Percentiles rank a stretch among this genome's conserved stretches.
phyloP scores from a whole-genome alignment of 352 stramenopile genomes.

The Plasmopara muralis region DNA sequence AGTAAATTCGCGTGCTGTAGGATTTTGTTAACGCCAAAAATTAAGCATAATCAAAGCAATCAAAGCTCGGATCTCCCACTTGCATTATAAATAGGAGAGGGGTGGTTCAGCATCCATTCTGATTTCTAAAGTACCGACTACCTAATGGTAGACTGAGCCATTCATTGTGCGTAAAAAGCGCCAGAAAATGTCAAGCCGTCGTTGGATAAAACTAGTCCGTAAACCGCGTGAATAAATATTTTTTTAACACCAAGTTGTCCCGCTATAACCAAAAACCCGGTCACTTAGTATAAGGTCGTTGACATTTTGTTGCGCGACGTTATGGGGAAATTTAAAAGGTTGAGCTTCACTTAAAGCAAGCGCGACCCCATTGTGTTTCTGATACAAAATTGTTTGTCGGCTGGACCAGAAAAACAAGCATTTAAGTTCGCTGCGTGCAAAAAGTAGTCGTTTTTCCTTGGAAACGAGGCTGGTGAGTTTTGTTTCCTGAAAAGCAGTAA shows the following conservation, averaged over 20 bases:
- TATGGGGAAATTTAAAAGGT: background rate
- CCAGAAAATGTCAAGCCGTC: background rate
- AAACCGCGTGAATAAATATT: background rate
- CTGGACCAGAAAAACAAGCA: background rate
- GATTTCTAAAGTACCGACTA: background rate
- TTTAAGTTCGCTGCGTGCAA: background rate
- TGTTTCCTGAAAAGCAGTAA: slow-evolving; percentile 1
- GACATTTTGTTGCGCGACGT: background rate
- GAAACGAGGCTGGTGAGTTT: background rate
- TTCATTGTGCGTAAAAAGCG: background rate
- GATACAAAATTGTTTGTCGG: background rate
- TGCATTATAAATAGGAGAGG: background rate
- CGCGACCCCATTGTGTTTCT: background rate
- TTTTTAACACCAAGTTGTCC: background rate
- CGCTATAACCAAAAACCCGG: background rate
- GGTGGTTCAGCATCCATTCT: background rate
- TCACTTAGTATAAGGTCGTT: background rate
- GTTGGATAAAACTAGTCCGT: background rate
- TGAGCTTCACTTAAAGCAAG: background rate
- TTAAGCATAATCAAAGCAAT: background rate
- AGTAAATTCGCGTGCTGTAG: background rate
- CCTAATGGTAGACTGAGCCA: background rate
- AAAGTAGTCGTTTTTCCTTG: background rate
- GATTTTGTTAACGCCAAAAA: background rate
- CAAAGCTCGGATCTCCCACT: background rate